Base-by-base conservation (phyloP, 2,329 filamentous ascomycete genomes). In the Diplodia sapinea region DNA sequence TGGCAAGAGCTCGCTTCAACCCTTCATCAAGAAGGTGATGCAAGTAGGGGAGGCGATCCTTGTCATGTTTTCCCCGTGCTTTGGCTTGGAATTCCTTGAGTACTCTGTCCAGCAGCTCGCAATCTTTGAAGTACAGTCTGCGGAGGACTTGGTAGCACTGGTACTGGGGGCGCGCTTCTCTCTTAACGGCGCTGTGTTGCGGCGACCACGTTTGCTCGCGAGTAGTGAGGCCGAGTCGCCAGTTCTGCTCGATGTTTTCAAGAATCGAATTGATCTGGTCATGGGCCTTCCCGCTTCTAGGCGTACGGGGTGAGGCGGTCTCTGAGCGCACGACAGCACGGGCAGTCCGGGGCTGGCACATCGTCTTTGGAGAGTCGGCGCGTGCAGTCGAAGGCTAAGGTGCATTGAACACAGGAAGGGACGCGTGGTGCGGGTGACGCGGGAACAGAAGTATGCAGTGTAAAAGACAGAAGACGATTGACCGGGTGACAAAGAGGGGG, bases 191-290 rank as follows among this genome's bases (percentile, higher is more conserved):
- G 51, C 65, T 38, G 57, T 17, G 71, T 11, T 50, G 66, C 2
- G 76, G 76, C 1, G 76, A 76, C 70, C 72, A 73, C 3, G n/a
- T 66, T 4, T 55, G 38, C 3, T 66, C 68, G 17, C 70, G 69
- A 7, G 71, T 15, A 13, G 36, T 56, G 23, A 65, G 31, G 5
- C 51, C 61, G 8, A 64, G 49, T 7, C n/a, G n/a, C 29, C 51
- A 65, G 6, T 49, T 26, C 6, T 6, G 15, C 26, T 65, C 54
- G 6, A 68, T 12, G 2, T 49, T 15, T 40, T 33, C 26, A 23
- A 68, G 26, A 17, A 68, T 68, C 4, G 36, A 47, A 31, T 65
- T 65, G 51, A 68, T 68, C 9, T 31, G 11, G 3, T 20, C n/a
- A n/a, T 68, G 61, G 38, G 40, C 49, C 2, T 4, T 9, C 36